These are phyloP conservation scores for Trametes elegans DNA, from an alignment of 768 basidiomycete genomes.

Conservation along the genomic window DNA sequence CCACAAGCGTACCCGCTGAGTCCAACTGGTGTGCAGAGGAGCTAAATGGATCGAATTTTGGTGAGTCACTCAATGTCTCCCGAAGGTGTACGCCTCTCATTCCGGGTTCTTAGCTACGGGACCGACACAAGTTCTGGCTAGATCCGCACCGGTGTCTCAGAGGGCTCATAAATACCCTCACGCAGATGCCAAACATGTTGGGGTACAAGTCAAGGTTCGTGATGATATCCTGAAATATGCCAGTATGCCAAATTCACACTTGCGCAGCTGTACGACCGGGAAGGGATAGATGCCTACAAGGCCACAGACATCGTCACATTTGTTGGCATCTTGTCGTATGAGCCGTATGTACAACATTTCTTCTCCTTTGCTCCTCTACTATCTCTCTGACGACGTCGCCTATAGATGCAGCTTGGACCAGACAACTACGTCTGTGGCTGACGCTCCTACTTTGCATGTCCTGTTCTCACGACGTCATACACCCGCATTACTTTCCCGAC, in stretches of 20 bases:
- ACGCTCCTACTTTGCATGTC: conserved; percentile 69
- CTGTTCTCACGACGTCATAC: conserved; percentile 49
- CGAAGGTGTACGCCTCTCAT: too few species aligned
- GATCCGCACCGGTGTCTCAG: conserved; percentile 14
- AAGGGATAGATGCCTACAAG: conserved; percentile 45
- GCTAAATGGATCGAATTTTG: conserved; percentile 26
- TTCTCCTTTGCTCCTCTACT: not conserved
- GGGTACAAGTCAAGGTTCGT: conserved; percentile 67
- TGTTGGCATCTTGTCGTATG: conserved; percentile 68
- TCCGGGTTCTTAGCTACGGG: too few species aligned
- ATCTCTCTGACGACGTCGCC: not conserved
- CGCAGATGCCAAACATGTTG: conserved; percentile 53
- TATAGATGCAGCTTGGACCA: conserved; percentile 34
- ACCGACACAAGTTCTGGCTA: conserved; percentile 10
- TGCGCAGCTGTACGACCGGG: conserved; percentile 56
- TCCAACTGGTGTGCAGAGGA: conserved; percentile 51
- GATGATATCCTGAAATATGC: not conserved
- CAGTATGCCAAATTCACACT: not conserved
- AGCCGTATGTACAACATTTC: conserved; percentile 61
- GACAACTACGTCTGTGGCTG: conserved; percentile 32
- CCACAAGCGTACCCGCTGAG: conserved; percentile 70
- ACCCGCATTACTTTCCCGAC: conserved; percentile 38
- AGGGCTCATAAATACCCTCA: conserved; percentile 66
- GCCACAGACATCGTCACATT: conserved; percentile 65
- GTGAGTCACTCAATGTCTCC: not conserved